phyloP scores from a whole-genome alignment of 176 grass and related monocot species.

The Miscanthus lutarioriparius region DNA sequence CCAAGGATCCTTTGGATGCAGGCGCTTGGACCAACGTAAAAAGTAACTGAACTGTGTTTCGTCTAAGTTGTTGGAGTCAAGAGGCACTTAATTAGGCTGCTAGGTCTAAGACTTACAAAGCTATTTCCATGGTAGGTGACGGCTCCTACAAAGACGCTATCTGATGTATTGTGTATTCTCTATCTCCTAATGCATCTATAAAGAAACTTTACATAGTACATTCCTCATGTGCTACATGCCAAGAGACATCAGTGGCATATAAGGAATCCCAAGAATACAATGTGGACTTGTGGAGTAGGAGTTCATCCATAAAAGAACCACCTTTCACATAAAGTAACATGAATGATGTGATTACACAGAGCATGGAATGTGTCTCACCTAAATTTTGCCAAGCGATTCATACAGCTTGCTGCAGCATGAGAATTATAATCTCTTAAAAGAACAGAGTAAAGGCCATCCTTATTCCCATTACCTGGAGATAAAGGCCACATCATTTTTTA shows the following conservation, averaged over 20 bases:
- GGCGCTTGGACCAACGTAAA: background rate
- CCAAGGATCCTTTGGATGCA: background rate
- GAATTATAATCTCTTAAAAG: slow-evolving; percentile 98
- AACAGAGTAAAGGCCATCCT: slow-evolving; percentile 84
- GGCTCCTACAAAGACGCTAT: background rate
- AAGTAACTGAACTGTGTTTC: background rate
- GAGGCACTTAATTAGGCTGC: background rate
- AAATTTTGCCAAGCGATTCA: slow-evolving; percentile 97
- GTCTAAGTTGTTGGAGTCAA: background rate
- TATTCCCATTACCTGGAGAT: slow-evolving; percentile 89
- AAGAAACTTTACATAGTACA: background rate
- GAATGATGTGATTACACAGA: slow-evolving; percentile 11
- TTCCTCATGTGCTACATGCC: background rate
- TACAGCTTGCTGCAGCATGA: slow-evolving; percentile 98
- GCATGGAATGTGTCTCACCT: slow-evolving; percentile 50
- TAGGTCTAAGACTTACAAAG: background rate
- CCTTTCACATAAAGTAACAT: background rate
- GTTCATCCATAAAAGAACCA: background rate
- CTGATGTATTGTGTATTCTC: background rate
- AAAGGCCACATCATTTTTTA: slow-evolving; percentile 29
- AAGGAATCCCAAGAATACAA: background rate
- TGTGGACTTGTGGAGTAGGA: background rate
- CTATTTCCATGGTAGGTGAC: background rate
- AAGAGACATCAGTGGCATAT: background rate
- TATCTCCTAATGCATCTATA: background rate